Evolutionary conservation across 139 green algal species (phyloP).

Genomic region (Haematococcus lacustris): DNA sequence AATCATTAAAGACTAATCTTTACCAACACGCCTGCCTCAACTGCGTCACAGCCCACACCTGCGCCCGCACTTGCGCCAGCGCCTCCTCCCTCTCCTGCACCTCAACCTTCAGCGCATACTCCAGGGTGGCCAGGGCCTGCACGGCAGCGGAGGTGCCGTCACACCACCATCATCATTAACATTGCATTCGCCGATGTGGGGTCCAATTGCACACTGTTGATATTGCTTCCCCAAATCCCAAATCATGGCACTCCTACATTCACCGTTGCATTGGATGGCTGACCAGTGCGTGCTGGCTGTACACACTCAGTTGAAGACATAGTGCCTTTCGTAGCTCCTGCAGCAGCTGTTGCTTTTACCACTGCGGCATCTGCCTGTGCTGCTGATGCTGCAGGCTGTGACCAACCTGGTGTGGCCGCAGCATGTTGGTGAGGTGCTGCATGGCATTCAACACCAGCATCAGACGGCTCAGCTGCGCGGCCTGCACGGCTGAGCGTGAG

Average conservation of each 20-base stretch:
- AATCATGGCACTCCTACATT: background rate
- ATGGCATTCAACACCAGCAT: constrained; percentile 34
- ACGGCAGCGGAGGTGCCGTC: background rate
- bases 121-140: constrained; percentile 36
- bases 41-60: too few relatives aligned
- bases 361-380: too few relatives aligned
- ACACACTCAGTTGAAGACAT: background rate
- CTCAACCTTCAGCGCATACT: constrained; percentile 30
- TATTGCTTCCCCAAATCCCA: background rate
- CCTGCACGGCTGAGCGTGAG: constrained; percentile 21
- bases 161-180: background rate
- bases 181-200: background rate
- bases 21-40: too few relatives aligned
- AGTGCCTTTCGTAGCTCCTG: background rate
- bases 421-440: constrained; percentile 31
- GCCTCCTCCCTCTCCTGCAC: constrained; percentile 22
- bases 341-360: background rate
- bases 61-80: constrained; percentile 10
- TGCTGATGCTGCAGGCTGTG: background rate
- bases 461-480: constrained; percentile 13
- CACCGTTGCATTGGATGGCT: background rate
- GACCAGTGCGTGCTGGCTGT: background rate
- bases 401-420: constrained; percentile 33
- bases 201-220: background rate
- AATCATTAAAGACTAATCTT: too few relatives aligned